phyloP scores from a whole-genome alignment of 768 basidiomycete species.

The Russula vinacea region DNA sequence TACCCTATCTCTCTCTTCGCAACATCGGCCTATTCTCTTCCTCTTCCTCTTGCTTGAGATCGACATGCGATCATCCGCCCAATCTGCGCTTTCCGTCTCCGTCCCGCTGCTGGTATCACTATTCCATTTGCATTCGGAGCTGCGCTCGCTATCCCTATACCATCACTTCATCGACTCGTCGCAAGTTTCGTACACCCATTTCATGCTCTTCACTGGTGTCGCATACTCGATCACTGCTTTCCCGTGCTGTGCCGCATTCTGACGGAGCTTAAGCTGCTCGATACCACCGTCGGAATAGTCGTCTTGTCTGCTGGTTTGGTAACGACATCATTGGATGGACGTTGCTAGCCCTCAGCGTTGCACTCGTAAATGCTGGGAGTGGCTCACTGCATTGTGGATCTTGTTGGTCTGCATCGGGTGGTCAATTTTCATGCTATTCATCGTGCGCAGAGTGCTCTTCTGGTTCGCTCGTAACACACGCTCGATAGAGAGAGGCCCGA shows the following conservation, averaged over 20 bases:
- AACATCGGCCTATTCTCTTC: conserved; percentile 85
- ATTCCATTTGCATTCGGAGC: conserved; percentile 87
- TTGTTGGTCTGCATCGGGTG: conserved; percentile 78
- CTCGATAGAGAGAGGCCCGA: conserved; percentile 76
- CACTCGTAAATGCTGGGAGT: conserved; percentile 88
- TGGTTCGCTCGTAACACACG: conserved; percentile 80
- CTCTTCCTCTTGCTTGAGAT: conserved; percentile 94
- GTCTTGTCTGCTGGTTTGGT: conserved; percentile 89
- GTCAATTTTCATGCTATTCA: conserved; percentile 70
- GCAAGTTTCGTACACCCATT: conserved; percentile 73
- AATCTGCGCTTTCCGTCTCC: conserved; percentile 62
- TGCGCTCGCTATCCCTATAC: conserved; percentile 68
- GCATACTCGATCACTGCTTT: conserved; percentile 88
- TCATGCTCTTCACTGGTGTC: conserved; percentile 92
- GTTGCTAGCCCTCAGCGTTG: conserved; percentile 84
- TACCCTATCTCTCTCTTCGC: conserved; percentile 78
- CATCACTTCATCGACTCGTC: conserved; percentile 60
- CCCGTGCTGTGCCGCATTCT: conserved; percentile 86
- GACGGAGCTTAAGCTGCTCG: conserved; percentile 85
- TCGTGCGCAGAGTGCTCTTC: conserved; percentile 55
- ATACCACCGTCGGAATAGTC: conserved; percentile 88
- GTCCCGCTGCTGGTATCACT: conserved; percentile 79
- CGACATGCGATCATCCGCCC: conserved; percentile 71
- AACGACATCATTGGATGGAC: conserved; percentile 79
- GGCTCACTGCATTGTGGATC: conserved; percentile 82